Evolutionary conservation across 2,329 filamentous ascomycete species (phyloP).

Genomic region (Fusarium tuaranense): DNA sequence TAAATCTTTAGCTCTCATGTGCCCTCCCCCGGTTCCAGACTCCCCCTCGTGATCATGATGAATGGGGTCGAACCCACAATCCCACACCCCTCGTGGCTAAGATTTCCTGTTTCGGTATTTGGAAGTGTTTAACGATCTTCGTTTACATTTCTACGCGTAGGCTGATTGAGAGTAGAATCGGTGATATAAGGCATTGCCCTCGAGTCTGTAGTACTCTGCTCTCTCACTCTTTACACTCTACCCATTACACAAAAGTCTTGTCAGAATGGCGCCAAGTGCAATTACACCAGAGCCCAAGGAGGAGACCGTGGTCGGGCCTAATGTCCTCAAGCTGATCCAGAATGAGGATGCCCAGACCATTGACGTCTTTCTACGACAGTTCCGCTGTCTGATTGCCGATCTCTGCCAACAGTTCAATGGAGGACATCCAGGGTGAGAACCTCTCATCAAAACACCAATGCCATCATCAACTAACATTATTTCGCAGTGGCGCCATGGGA

Average conservation of each 20-base stretch:
- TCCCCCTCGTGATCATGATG: not conserved
- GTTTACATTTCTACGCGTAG: not conserved
- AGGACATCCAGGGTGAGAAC: slow-evolving; percentile 72
- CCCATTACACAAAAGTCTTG: not conserved
- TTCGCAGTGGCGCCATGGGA: slow-evolving; percentile 60
- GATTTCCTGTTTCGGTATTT: not conserved
- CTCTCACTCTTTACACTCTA: not conserved
- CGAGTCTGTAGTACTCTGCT: not conserved
- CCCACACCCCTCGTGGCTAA: not conserved
- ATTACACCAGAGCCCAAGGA: slow-evolving; percentile 32
- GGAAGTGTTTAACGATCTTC: not conserved
- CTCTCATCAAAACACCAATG: not conserved
- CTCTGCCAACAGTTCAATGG: slow-evolving; percentile 77
- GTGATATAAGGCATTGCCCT: not conserved
- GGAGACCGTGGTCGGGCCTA: slow-evolving; percentile 28
- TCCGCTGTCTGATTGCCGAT: slow-evolving; percentile 74
- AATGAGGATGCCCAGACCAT: slow-evolving; percentile 43
- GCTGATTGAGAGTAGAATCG: not conserved
- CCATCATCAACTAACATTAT: not conserved
- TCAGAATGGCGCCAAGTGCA: slow-evolving; percentile 42
- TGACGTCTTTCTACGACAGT: slow-evolving; percentile 68
- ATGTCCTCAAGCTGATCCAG: slow-evolving; percentile 41
- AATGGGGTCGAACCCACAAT: not conserved
- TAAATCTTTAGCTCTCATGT: not conserved
- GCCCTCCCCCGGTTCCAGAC: not conserved